These are phyloP conservation scores for Adansonia rubrostipa DNA, from an alignment of 441 rosid genomes.

Conservation along the genomic window DNA sequence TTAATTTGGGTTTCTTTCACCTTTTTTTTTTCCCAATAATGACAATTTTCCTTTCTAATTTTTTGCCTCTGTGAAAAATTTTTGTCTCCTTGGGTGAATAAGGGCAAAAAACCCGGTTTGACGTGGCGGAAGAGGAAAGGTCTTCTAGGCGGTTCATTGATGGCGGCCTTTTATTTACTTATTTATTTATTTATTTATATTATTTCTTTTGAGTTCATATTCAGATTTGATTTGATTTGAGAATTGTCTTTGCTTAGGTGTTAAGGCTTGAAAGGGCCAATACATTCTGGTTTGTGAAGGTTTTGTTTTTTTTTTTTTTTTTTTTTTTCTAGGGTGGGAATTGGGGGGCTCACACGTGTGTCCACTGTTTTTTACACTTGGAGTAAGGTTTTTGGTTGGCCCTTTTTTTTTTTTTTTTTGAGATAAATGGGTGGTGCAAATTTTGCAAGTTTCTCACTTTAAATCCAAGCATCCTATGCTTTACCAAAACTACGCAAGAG, in stretches of 20 bases:
- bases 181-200: neutral
- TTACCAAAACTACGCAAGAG: too few relatives aligned
- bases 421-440: too few relatives aligned
- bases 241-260: constrained; percentile 26
- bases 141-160: neutral
- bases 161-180: neutral
- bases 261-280: constrained; percentile 26
- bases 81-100: neutral
- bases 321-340: too few relatives aligned
- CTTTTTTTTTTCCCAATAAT: too few relatives aligned
- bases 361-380: too few relatives aligned
- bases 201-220: neutral
- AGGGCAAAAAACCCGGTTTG: constrained; percentile 44
- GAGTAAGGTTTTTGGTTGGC: too few relatives aligned
- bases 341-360: neutral
- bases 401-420: too few relatives aligned
- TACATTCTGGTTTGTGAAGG: neutral
- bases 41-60: neutral
- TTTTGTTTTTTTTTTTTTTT: neutral
- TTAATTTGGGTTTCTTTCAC: too few relatives aligned
- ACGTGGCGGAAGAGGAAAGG: constrained; percentile 42
- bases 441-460: too few relatives aligned
- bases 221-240: neutral
- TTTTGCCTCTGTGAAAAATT: neutral
- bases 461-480: too few relatives aligned